Evolutionary conservation across 306 rosid genomes (phyloP), one percentile per base, ranked within the genome.

Genomic region (Urtica urens): DNA sequence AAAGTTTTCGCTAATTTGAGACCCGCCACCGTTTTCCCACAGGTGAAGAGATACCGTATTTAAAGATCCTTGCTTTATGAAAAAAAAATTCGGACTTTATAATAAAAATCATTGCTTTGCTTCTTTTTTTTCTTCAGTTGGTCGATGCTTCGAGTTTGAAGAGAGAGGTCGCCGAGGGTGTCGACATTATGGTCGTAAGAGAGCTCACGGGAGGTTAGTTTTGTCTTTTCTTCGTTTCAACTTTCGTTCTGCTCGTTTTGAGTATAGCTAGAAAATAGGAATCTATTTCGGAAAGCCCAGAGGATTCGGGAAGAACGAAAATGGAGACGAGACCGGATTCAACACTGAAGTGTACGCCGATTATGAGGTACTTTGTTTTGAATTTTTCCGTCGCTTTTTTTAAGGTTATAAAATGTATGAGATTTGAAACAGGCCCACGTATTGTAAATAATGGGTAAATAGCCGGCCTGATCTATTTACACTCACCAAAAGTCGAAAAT

Each of bases 141-240:
- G 86, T 81, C 38, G 90, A 84, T 59, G 87, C 97, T 43, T 90
- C 97, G 23, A 78, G 95, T 61, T 73, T 90, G 79, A 90, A 90
- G 76, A 81, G 55, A 65, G 95, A 84, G 73, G 59, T 81, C 46
- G 87, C 75, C 25, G 92, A 81, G 61, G 95, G 95, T 63, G 95
- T 84, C 41, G 92, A 90, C 68, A 76, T 90, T 57, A 78, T 90
- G 92, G 90, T 90, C 72, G 74, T 90, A 57, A 77, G 95, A 68
- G 97, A 90, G 59, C 87, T 90, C 47, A 90, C 92, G 16, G 95
- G 95, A 72, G 97, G 97, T 90, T 3, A 0, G 28, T 2, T 11
- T 39, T 64, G 24, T 3, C 11, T 46, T 18, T 23, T 17, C 10
- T 49, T 23, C 21, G 27, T 31, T 47, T 11, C 40, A 13, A 20